Base-by-base conservation (phyloP, 1,284 basidiomycete species). In the Coriolopsis trogii region DNA sequence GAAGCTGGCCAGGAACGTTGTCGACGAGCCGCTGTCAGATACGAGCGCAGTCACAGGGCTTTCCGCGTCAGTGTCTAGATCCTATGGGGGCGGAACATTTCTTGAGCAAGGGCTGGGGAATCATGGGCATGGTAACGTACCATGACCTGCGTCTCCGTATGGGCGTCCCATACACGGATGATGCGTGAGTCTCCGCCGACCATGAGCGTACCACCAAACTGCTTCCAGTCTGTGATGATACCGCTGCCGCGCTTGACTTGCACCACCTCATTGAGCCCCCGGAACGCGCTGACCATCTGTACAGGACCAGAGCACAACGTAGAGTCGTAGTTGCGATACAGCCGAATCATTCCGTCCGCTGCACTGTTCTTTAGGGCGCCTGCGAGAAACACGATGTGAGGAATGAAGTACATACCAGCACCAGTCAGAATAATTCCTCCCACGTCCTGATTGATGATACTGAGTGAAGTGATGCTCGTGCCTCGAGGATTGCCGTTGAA, bases 391-490 rank as follows among this genome's bases (percentile, higher is more conserved):
- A 6, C 13, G 6, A n/a, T 10, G 9, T 10, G 16, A 39, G 21
- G 24, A 13, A 18, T 30, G 12, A 47, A 47, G 43, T 21, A 70
- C 82, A 61, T 65, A 93, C 93, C 86, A 47, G 95, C 89, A 7
- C 87, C 94, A 34, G 92, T 89, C 49, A 99, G 74, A 55, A 99
- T 86, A 53, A 98, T 84, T 1, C 93, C 93, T 18, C 93, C 91
- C 10, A 94, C 90, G 55, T 97, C 95, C 71, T 99, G 93, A 68
- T 99, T 98, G 70, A 99, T 93, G 66, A 98, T 89, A 49, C 93
- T 82, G n/a, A 98, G 73, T 2, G 91, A 87, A 0, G 96, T 97
- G 57, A 98, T 93, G 53, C 83, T 87, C 8, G 88, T 91, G 33
- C 89, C 89, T 46, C 75, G 75, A 1, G 89, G 82, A 67, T 96